These are phyloP conservation scores for Nicotiana attenuata DNA, from an alignment of 257 asterid species.

Conservation along the genomic window DNA sequence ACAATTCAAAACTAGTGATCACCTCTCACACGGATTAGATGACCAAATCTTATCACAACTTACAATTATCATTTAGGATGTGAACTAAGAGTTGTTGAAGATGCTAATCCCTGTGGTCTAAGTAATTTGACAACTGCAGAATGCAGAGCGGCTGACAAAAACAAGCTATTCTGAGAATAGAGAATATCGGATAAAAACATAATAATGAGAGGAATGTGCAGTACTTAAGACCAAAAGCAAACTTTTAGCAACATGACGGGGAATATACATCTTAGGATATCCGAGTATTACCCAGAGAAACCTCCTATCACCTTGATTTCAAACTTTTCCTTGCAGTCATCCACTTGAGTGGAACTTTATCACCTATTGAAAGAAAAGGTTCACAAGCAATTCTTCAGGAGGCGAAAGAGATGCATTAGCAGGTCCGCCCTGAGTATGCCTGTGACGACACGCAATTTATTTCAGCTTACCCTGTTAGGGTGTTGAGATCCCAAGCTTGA, in stretches of 20 bases:
- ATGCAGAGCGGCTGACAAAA: background rate
- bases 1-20: background rate
- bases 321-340: background rate
- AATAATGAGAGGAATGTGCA: background rate
- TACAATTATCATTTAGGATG: background rate
- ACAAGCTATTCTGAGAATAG: background rate
- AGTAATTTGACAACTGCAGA: background rate
- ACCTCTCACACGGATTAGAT: background rate
- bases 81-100: background rate
- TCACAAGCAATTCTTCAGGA: background rate
- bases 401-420: background rate
- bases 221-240: background rate
- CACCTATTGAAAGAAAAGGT: background rate
- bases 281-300: background rate
- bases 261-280: background rate
- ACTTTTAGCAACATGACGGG: background rate
- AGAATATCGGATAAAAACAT: background rate
- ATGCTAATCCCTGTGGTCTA: background rate
- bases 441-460: background rate
- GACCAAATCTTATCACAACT: background rate
- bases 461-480: background rate
- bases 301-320: background rate
- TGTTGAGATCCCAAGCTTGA: conserved; percentile 2
- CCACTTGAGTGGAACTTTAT: background rate
- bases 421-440: background rate